Percentiles rank a stretch among this genome's conserved stretches.
These are phyloP conservation scores for Didymosphaeria variabile DNA, from an alignment of 2,329 filamentous ascomycete species.

Conservation along the genomic window DNA sequence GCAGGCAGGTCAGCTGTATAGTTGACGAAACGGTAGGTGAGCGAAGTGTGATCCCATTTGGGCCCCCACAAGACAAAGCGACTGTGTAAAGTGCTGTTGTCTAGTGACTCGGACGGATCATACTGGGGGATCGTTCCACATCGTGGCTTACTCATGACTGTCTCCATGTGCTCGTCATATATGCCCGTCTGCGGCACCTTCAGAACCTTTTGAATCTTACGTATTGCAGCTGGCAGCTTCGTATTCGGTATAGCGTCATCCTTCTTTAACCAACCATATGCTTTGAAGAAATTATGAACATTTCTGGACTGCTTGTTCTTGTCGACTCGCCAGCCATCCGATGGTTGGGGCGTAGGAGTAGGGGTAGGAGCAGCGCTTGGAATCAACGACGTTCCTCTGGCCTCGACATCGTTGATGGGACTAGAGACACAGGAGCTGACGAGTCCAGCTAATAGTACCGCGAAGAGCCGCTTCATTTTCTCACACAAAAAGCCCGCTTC, in stretches of 20 bases:
- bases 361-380: constrained; percentile 29
- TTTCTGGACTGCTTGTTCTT: constrained; percentile 33
- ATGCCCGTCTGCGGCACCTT: constrained; percentile 36
- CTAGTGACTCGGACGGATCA: constrained; percentile 31
- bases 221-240: constrained; percentile 36
- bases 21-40: constrained; percentile 40
- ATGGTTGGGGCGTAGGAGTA: constrained; percentile 16
- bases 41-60: constrained; percentile 36
- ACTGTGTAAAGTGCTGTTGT: constrained; percentile 20
- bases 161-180: constrained; percentile 36
- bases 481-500: neutral
- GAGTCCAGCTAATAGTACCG: constrained; percentile 16
- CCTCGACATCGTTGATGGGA: constrained; percentile 11
- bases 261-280: constrained; percentile 38
- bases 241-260: constrained; percentile 31
- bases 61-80: constrained; percentile 41
- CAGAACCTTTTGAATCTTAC: constrained; percentile 38
- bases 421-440: constrained; percentile 19
- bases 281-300: constrained; percentile 41
- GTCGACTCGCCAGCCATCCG: constrained; percentile 24
- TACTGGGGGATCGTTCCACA: constrained; percentile 38
- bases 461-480: constrained; percentile 24
- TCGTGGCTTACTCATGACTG: constrained; percentile 35
- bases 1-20: constrained; percentile 34
- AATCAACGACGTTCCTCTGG: constrained; percentile 28